phyloP scores from a whole-genome alignment of 208 protist species.

The Crithidia brevicula region DNA sequence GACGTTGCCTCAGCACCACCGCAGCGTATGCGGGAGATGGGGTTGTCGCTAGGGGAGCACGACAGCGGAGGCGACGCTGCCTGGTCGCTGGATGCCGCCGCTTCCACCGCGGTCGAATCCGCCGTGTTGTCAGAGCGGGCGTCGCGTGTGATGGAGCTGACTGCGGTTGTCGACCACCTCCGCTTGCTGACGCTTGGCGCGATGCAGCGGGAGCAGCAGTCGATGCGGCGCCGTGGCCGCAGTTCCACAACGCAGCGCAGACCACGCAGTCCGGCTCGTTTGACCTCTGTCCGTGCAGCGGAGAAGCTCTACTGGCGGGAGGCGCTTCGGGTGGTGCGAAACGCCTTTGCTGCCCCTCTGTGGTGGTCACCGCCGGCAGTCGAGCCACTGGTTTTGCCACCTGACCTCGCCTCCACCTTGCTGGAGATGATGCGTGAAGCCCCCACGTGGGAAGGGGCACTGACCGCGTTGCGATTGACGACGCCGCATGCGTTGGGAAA shows the following conservation, averaged over 20 bases:
- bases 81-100: background rate
- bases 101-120: background rate
- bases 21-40: background rate
- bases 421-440: constrained; percentile 32
- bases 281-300: too few relatives aligned
- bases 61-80: background rate
- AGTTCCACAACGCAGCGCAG: too few relatives aligned
- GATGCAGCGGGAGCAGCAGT: constrained; percentile 19
- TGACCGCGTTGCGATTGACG: constrained; percentile 17
- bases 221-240: background rate
- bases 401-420: background rate
- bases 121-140: constrained; percentile 12
- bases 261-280: too few relatives aligned
- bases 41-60: too few relatives aligned
- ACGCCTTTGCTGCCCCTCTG: constrained; percentile 2
- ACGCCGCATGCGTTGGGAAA: background rate
- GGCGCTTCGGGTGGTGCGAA: constrained; percentile 25
- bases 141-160: constrained; percentile 19
- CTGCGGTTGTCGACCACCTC: constrained; percentile 38
- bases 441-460: constrained; percentile 26
- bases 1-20: background rate
- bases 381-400: constrained; percentile 2
- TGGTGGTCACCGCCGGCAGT: background rate
- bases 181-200: constrained; percentile 27
- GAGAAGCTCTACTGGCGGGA: constrained; percentile 30